A percentile compares a stretch with the other conserved stretches of the same genome.
Conservation (phyloP, 495 filamentous ascomycete genomes). For the Gamarada debralockiae region DNA sequence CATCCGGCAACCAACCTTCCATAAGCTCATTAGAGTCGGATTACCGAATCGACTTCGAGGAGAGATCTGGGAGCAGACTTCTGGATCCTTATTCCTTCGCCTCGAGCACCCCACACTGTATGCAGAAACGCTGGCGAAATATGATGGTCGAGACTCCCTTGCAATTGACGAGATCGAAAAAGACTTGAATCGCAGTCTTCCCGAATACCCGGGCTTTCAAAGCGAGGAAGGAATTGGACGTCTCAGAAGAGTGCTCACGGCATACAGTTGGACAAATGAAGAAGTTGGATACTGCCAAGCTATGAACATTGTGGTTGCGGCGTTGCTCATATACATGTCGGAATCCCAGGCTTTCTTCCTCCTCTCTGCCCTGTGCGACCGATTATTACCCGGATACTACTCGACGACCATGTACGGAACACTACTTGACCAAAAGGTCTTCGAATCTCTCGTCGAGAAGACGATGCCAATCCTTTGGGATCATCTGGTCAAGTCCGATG, state of each 20-base stretch:
- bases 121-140: slow-evolving; percentile 76
- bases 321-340: slow-evolving; percentile 96
- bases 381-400: slow-evolving; percentile 93
- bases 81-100: slow-evolving; percentile 82
- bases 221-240: slow-evolving; percentile 93
- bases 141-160: slow-evolving; percentile 75
- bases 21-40: slow-evolving; percentile 93
- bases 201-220: slow-evolving; percentile 96
- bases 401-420: slow-evolving; percentile 99
- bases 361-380: slow-evolving; percentile 86
- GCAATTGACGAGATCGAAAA: slow-evolving; percentile 99
- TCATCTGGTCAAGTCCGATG: slow-evolving; percentile 88
- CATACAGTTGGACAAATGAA: slow-evolving; percentile 93
- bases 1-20: slow-evolving; percentile 92
- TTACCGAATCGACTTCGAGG: slow-evolving; percentile 89
- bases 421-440: slow-evolving; percentile 91
- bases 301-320: slow-evolving; percentile 98
- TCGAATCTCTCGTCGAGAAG: slow-evolving; percentile 94
- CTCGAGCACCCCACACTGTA: slow-evolving; percentile 83
- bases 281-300: slow-evolving; percentile 98
- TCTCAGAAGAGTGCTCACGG: slow-evolving; percentile 83
- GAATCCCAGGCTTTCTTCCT: slow-evolving; percentile 95
- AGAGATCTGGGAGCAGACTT: slow-evolving; percentile 93
- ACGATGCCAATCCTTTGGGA: slow-evolving; percentile 99
- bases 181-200: slow-evolving; percentile 90